Percentiles rank a stretch among this genome's conserved stretches.
Evolutionary conservation across 805 yeast genomes (phyloP).

Genomic region (Danielozyma ontarioensis): DNA sequence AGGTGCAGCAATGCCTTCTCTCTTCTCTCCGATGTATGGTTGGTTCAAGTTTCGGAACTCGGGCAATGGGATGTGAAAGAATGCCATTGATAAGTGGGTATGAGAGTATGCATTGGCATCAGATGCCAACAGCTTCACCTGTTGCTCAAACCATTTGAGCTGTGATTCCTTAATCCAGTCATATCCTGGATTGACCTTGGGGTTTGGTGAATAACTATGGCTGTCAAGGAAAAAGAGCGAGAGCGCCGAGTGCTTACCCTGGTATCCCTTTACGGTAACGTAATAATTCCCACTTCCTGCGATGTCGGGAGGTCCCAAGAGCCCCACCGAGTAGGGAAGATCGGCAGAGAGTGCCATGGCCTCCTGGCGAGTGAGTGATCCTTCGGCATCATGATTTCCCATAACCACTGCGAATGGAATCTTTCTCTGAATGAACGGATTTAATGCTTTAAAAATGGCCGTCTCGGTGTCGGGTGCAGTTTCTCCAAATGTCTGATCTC

Average conservation of each 20-base stretch:
- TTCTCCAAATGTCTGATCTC: constrained; percentile 88
- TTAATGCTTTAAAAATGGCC: constrained; percentile 68
- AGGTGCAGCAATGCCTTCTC: constrained; percentile 81
- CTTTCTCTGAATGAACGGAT: constrained; percentile 58
- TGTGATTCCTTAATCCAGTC: constrained; percentile 80
- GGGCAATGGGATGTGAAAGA: constrained; percentile 91
- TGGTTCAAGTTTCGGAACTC: constrained; percentile 57
- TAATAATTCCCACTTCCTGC: constrained; percentile 84
- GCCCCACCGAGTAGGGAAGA: constrained; percentile 66
- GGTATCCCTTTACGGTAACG: constrained; percentile 39
- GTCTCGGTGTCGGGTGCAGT: constrained; percentile 77
- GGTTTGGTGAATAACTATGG: constrained; percentile 65
- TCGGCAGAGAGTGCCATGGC: constrained; percentile 51
- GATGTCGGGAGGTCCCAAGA: constrained; percentile 58
- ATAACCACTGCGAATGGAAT: constrained; percentile 83
- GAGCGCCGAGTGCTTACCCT: constrained; percentile 36
- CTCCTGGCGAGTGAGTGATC: constrained; percentile 54
- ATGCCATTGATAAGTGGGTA: constrained; percentile 70
- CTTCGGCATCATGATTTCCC: constrained; percentile 96
- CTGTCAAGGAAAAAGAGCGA: constrained; percentile 77
- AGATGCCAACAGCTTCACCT: constrained; percentile 7
- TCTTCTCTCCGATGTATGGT: constrained; percentile 53
- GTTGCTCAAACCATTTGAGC: constrained; percentile 47
- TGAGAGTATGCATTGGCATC: constrained; percentile 30
- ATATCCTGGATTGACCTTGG: constrained; percentile 71